Evolutionary conservation across 352 stramenopile genomes (phyloP).

Genomic region (Phytophthora colocasiae): DNA sequence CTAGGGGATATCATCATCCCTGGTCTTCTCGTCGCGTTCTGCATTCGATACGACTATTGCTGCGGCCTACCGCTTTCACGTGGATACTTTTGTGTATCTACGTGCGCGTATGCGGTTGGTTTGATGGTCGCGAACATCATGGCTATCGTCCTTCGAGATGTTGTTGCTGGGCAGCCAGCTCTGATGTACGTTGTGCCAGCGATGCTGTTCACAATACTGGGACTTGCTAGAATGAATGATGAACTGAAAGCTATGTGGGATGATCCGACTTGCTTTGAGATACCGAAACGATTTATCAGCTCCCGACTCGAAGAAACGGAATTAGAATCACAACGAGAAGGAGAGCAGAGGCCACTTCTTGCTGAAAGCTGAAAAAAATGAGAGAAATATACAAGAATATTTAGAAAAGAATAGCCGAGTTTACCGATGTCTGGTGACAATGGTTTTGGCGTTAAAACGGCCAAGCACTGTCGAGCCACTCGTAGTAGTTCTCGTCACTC

Average conservation of each 20-base stretch:
- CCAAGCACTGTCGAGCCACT: neutral
- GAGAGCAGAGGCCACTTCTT: constrained; percentile 31
- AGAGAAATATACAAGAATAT: neutral
- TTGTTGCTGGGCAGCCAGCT: constrained; percentile 92
- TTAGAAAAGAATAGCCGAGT: neutral
- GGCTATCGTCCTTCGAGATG: constrained; percentile 90
- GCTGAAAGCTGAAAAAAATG: constrained; percentile 11
- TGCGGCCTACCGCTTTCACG: constrained; percentile 55
- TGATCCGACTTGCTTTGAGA: constrained; percentile 52
- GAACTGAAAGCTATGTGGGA: constrained; percentile 84
- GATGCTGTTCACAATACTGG: constrained; percentile 76
- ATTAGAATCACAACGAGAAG: constrained; percentile 22
- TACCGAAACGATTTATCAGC: constrained; percentile 19
- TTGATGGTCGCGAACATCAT: constrained; percentile 93
- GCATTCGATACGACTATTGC: constrained; percentile 90
- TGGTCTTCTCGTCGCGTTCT: constrained; percentile 93
- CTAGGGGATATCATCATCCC: constrained; percentile 95
- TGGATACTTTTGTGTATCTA: constrained; percentile 80
- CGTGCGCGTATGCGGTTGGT: constrained; percentile 87
- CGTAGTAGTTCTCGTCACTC: too few species aligned
- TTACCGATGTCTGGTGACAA: neutral
- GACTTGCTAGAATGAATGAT: constrained; percentile 56
- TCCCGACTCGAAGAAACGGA: constrained; percentile 19
- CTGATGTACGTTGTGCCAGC: constrained; percentile 96
- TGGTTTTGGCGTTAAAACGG: neutral